Evolutionary conservation across 805 yeast genomes (phyloP).

Genomic region (Scheffersomyces stipitis): DNA sequence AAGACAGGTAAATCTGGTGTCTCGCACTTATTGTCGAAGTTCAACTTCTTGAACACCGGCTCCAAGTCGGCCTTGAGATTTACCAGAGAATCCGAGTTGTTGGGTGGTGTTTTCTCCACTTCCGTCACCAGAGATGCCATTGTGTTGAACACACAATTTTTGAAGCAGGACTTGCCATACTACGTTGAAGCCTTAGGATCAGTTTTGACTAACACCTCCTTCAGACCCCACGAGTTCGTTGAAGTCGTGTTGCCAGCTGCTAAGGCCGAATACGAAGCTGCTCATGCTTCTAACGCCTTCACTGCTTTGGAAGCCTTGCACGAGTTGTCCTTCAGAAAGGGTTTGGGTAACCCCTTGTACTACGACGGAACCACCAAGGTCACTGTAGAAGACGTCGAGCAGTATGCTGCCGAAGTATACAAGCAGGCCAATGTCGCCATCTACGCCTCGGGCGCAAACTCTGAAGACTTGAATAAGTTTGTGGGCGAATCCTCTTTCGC

Average conservation of each 20-base stretch:
- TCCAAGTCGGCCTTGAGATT: slow-evolving; percentile 87
- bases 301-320: slow-evolving; percentile 78
- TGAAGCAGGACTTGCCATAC: slow-evolving; percentile 87
- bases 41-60: slow-evolving; percentile 78
- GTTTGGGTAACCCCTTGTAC: slow-evolving; percentile 81
- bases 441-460: slow-evolving; percentile 70
- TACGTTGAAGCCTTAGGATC: slow-evolving; percentile 83
- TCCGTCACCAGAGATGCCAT: slow-evolving; percentile 80
- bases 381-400: slow-evolving; percentile 63
- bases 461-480: slow-evolving; percentile 66
- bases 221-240: slow-evolving; percentile 77
- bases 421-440: slow-evolving; percentile 69
- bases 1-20: slow-evolving; percentile 74
- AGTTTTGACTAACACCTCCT: slow-evolving; percentile 66
- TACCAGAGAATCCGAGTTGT: slow-evolving; percentile 89
- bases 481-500: slow-evolving; percentile 65
- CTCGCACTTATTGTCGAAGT: slow-evolving; percentile 81
- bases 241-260: slow-evolving; percentile 86
- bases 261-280: slow-evolving; percentile 56
- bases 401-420: slow-evolving; percentile 67
- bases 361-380: slow-evolving; percentile 62
- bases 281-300: slow-evolving; percentile 50
- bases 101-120: slow-evolving; percentile 80
- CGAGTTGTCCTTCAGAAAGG: slow-evolving; percentile 78
- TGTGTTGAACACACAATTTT: slow-evolving; percentile 75